A percentile compares a stretch with the other conserved stretches of the same genome.
Conservation (phyloP, 331 rosid genomes). For the Rhamnella rubrinervis region DNA sequence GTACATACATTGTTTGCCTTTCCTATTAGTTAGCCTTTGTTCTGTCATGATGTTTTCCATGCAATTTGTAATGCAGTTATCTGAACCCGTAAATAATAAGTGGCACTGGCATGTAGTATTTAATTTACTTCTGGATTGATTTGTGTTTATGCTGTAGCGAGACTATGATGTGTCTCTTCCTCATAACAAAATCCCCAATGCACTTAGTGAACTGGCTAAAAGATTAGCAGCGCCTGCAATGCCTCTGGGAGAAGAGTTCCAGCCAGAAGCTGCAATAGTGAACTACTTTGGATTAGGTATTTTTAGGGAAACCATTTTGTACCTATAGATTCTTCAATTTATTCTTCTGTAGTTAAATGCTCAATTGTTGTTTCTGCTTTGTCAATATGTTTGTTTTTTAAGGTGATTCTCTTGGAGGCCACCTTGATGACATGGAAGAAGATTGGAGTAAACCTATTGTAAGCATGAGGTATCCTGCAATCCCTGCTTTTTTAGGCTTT, state of each 20-base stretch:
- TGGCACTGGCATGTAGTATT: not conserved
- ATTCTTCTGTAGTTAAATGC: not conserved
- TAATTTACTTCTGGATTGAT: not conserved
- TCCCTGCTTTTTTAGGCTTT: constrained; percentile 2
- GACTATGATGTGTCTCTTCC: constrained; percentile 71
- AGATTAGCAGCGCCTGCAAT: constrained; percentile 80
- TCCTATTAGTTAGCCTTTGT: not conserved
- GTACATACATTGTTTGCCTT: not conserved
- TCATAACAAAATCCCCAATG: constrained; percentile 74
- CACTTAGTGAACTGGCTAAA: constrained; percentile 69
- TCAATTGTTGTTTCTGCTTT: constrained; percentile 2
- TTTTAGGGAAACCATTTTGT: not conserved
- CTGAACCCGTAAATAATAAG: no score
- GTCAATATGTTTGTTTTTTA: not conserved
- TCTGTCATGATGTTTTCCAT: no score
- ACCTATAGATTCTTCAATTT: not conserved
- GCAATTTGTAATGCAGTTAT: no score
- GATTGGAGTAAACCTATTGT: constrained; percentile 92
- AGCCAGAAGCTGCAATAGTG: constrained; percentile 92
- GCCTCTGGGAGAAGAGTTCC: constrained; percentile 74
- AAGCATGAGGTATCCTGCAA: constrained; percentile 67
- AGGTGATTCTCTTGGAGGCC: constrained; percentile 92
- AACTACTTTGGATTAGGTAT: constrained; percentile 84
- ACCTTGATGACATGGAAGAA: constrained; percentile 96
- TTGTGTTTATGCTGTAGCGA: constrained; percentile 42